Evolutionary conservation across 1,284 basidiomycete species (phyloP).

Genomic region (Moniliophthora roreri): DNA sequence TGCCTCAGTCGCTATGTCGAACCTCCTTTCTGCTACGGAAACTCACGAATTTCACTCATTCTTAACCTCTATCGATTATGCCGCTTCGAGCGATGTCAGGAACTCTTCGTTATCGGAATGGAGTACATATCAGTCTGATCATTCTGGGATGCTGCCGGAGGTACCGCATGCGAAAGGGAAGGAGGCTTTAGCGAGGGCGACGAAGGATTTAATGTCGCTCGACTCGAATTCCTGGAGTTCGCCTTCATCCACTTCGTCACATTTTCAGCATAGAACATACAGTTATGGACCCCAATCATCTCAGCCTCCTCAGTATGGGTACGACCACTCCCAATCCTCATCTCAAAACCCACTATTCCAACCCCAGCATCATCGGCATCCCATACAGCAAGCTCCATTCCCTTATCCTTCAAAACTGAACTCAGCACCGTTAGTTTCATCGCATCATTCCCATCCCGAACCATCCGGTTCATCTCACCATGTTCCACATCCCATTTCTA

Average conservation of each 20-base stretch:
- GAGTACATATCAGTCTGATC: conserved; percentile 25
- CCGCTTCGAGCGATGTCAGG: conserved; percentile 19
- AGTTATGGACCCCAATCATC: conserved; percentile 12
- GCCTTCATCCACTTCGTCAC: conserved; percentile 20
- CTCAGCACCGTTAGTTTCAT: conserved; percentile 8
- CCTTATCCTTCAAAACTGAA: conserved; percentile 15
- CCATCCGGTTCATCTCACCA: conserved; percentile 14
- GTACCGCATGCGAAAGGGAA: conserved; percentile 37
- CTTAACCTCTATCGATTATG: conserved; percentile 37
- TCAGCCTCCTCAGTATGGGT: conserved; percentile 9
- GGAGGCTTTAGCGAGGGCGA: conserved; percentile 68
- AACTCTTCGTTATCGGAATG: conserved; percentile 28
- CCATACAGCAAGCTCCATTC: conserved; percentile 4
- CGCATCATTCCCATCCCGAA: conserved; percentile 11
- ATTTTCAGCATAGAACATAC: conserved; percentile 23
- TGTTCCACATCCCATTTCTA: conserved; percentile 8
- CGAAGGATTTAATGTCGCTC: conserved; percentile 68
- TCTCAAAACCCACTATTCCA: conserved; percentile 4
- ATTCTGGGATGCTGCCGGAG: conserved; percentile 2
- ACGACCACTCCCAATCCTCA: conserved; percentile 3
- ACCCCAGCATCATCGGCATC: conserved; percentile 20
- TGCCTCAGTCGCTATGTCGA: conserved; percentile 29
- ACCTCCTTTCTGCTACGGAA: conserved; percentile 33
- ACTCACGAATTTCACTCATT: conserved; percentile 44
- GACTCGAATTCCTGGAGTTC: conserved; percentile 36